A percentile compares a stretch with the other conserved stretches of the same genome.
phyloP scores from a whole-genome alignment of 2,329 filamentous ascomycete species.

The Mariannaea sp. region DNA sequence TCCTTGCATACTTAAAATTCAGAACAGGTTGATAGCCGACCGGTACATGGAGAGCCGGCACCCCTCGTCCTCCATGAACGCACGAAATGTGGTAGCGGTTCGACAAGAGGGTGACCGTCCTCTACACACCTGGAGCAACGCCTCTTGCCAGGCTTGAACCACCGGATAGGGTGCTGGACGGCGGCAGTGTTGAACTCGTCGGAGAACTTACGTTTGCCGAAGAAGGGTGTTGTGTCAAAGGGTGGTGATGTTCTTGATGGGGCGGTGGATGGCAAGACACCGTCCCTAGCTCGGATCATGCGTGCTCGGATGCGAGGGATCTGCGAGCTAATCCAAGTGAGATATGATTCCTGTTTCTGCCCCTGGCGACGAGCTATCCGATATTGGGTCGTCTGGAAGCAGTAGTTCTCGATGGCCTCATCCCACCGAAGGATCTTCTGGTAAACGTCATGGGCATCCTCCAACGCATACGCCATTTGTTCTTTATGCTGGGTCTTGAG shows the following conservation, averaged over 20 bases:
- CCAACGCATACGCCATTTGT: neutral
- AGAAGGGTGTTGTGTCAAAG: neutral
- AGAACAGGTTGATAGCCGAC: neutral
- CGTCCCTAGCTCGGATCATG: neutral
- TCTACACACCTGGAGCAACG: neutral
- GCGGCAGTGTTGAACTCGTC: neutral
- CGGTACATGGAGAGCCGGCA: neutral
- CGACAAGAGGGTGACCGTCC: neutral
- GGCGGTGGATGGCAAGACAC: too few species aligned
- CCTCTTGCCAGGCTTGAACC: neutral
- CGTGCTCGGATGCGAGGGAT: neutral
- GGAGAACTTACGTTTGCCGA: neutral
- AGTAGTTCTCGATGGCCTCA: neutral
- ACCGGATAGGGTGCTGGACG: too few species aligned
- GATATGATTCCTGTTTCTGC: neutral
- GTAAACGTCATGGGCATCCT: neutral
- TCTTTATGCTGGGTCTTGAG: neutral
- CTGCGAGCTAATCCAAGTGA: neutral
- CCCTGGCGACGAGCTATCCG: neutral
- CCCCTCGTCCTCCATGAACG: neutral
- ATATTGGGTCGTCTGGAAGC: neutral
- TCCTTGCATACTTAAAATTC: neutral
- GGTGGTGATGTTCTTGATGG: neutral
- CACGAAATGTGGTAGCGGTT: too few species aligned
- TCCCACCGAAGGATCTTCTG: neutral